phyloP scores from a whole-genome alignment of 371 early-diverging fungal species.

The Sanchytrium tribonematis region DNA sequence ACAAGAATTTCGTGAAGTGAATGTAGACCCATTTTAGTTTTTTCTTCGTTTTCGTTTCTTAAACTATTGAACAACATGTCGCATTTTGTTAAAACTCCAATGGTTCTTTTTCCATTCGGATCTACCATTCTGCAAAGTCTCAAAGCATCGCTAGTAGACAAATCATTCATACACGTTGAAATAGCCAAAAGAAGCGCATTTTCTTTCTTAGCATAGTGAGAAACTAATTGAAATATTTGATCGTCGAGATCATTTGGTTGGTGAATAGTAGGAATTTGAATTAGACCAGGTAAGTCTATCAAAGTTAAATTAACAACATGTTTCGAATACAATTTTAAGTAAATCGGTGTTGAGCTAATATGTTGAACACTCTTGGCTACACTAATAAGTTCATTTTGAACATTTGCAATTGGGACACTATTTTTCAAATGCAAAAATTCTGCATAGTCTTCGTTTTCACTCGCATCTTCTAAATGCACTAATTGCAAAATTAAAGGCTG shows the following conservation, averaged over 20 bases:
- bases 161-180: constrained; percentile 22
- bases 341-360: not conserved
- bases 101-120: constrained; percentile 14
- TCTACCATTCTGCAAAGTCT: constrained; percentile 16
- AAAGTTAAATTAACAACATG: constrained; percentile 15
- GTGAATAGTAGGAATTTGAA: constrained; percentile 43
- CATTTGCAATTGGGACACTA: not conserved
- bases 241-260: constrained; percentile 13
- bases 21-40: not conserved
- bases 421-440: not conserved
- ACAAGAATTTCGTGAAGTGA: not conserved
- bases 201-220: constrained; percentile 13
- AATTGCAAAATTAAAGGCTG: not conserved
- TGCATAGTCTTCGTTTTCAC: not conserved
- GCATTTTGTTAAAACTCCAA: constrained; percentile 23
- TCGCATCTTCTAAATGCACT: not conserved
- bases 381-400: not conserved
- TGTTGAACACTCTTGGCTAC: not conserved
- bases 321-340: not conserved
- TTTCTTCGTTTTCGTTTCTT: constrained; percentile 1
- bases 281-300: constrained; percentile 31
- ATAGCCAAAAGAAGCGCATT: constrained; percentile 24
- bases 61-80: constrained; percentile 11
- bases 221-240: constrained; percentile 15
- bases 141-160: constrained; percentile 20